Percentiles rank a stretch among this genome's conserved stretches.
These are phyloP conservation scores for Boletus reticulatus DNA, from an alignment of 768 basidiomycete species.

Conservation along the genomic window DNA sequence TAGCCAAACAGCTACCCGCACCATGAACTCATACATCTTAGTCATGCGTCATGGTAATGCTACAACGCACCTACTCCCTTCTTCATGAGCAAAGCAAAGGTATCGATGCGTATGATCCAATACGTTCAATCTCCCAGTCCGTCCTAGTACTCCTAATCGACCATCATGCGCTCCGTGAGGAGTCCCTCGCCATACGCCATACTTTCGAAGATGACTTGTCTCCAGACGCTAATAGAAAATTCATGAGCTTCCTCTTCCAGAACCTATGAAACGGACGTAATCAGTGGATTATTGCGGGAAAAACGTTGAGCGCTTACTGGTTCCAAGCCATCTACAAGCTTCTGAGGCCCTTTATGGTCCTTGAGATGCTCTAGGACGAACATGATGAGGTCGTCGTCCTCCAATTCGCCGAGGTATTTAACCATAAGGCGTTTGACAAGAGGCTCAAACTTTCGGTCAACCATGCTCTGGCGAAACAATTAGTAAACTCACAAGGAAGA, in stretches of 20 bases:
- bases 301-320: conserved; percentile 60
- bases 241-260: conserved; percentile 89
- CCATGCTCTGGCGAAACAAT: conserved; percentile 55
- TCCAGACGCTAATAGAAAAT: conserved; percentile 79
- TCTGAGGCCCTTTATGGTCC: conserved; percentile 83
- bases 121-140: conserved; percentile 10
- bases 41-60: conserved; percentile 39
- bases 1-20: conserved; percentile 18
- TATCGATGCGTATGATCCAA: conserved; percentile 22
- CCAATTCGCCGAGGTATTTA: conserved; percentile 87
- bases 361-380: conserved; percentile 91
- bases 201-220: conserved; percentile 92
- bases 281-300: not conserved
- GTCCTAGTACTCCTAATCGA: conserved; percentile 47
- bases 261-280: conserved; percentile 49
- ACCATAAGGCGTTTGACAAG: conserved; percentile 80
- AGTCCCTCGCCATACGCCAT: conserved; percentile 90
- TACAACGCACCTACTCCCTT: conserved; percentile 63
- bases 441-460: conserved; percentile 85
- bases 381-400: conserved; percentile 92
- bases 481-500: conserved; percentile 9
- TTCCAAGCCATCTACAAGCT: conserved; percentile 87
- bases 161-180: conserved; percentile 80
- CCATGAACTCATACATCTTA: conserved; percentile 42
- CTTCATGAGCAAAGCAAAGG: conserved; percentile 26